Evolutionary conservation across 2,329 filamentous ascomycete genomes (phyloP), one percentile per base, ranked within the genome.

Genomic region (Trichoderma harzianum): DNA sequence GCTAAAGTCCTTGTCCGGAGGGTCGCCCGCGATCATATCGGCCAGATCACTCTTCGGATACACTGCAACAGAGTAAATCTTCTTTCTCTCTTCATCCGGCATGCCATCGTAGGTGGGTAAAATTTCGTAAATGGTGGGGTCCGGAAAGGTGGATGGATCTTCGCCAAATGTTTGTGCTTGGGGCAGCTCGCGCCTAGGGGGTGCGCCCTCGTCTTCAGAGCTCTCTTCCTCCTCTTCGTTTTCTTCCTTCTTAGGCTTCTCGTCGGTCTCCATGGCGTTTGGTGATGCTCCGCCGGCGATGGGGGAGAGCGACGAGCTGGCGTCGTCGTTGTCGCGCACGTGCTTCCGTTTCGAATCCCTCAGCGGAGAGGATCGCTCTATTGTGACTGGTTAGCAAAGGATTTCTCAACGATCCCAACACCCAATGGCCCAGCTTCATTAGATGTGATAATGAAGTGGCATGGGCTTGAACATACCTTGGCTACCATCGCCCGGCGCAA

Each of bases 81-180:
- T 89, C 78, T 92, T 94, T 80, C 91, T 93, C 77, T 97, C 91
- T n/a, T 95, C 92, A 71, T 94, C 90, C 3, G 90, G 87, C 91
- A 97, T 97, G 74, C 88, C 91, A 0, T 91, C 87, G 1, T 88
- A 87, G 28, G 95, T 86, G 0, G 91, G 86, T 70, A 91, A 91
- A 74, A 99, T 98, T 79, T 99, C 93, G 84, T 99, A 99, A 64
- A 98, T 88, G 43, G 95, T 97, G 1, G 95, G 94, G 78, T 99
- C 96, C 24, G 89, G 89, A 77, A 95, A 97, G n/a, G 91, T 94
- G 30, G 94, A 93, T 0, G 95, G 95, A 78, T 98, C 94, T 51
- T 95, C 91, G 72, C 95, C 95, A 80, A 98, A 98, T 1, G 94
- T 95, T 82, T 97, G 93, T 78, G 91, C 91, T 72, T 95, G 92